Evolutionary conservation across 2,329 filamentous ascomycete genomes (phyloP).

Genomic region (Alternaria sp.): DNA sequence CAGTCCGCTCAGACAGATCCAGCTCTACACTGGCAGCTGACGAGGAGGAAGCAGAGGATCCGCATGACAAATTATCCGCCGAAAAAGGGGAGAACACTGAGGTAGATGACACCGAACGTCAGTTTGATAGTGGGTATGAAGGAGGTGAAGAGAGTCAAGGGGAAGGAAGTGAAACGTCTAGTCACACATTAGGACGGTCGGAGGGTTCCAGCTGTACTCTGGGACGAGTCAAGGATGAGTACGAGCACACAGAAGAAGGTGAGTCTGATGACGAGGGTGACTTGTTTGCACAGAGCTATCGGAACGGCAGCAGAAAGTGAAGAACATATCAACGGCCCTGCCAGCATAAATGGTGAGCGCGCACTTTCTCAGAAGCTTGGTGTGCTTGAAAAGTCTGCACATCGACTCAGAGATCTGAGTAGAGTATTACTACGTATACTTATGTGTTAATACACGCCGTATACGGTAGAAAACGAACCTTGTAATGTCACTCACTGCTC

Average conservation of each 20-base stretch:
- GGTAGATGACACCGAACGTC: background rate
- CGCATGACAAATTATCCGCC: background rate
- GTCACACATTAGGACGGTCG: background rate
- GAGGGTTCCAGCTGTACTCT: background rate
- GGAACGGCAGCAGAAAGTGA: background rate
- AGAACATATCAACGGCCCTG: background rate
- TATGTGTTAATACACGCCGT: too few relatives aligned
- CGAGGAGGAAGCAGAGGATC: fast-evolving
- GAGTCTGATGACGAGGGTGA: background rate
- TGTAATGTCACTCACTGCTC: too few relatives aligned
- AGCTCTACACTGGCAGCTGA: background rate
- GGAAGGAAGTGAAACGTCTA: background rate
- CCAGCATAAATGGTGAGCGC: too few relatives aligned
- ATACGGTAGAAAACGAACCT: too few relatives aligned
- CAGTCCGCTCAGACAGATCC: background rate
- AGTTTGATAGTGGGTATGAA: background rate
- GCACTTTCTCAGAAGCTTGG: background rate
- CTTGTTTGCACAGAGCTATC: background rate
- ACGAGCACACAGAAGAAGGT: background rate
- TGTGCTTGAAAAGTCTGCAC: background rate
- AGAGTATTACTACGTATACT: too few relatives aligned
- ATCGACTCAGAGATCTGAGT: too few relatives aligned
- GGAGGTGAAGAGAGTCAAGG: background rate
- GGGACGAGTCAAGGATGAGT: background rate
- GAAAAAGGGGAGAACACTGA: background rate